Evolutionary conservation across 2,329 filamentous ascomycete genomes (phyloP).

Genomic region (Hypoxylon sp.): DNA sequence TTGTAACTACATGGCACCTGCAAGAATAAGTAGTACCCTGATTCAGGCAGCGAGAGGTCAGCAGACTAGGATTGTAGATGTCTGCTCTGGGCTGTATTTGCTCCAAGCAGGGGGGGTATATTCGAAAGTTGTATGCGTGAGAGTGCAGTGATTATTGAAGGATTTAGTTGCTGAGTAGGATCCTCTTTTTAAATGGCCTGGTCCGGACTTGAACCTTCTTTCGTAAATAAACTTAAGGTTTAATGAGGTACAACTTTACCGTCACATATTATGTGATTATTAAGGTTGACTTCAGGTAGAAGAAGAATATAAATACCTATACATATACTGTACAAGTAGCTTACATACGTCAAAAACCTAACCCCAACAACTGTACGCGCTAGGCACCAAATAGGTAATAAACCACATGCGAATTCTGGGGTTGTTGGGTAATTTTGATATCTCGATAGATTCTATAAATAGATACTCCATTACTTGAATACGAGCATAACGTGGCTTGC

Average conservation of each 20-base stretch:
- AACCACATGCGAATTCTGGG: conserved; percentile 15
- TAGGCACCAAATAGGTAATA: conserved; percentile 30
- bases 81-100: not conserved
- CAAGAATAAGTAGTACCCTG: conserved; percentile 6
- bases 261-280: not conserved
- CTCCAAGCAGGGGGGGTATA: not conserved
- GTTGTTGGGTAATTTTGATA: conserved; percentile 19
- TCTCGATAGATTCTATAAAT: not conserved
- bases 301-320: too few relatives aligned
- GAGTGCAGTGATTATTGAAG: not conserved
- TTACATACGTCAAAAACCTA: not conserved
- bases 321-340: not conserved
- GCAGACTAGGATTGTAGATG: conserved; percentile 10
- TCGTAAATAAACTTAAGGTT: not conserved
- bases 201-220: conserved; percentile 5
- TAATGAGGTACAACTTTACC: conserved; percentile 1
- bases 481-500: not conserved
- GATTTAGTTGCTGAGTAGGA: not conserved
- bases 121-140: not conserved
- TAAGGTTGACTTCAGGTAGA: not conserved
- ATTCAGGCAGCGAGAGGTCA: conserved; percentile 29
- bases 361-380: conserved; percentile 12
- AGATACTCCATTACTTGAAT: not conserved
- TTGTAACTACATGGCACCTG: conserved; percentile 32
- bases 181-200: not conserved